phyloP scores from a whole-genome alignment of 1,284 basidiomycete species.

The Rhodotorula sp. region DNA sequence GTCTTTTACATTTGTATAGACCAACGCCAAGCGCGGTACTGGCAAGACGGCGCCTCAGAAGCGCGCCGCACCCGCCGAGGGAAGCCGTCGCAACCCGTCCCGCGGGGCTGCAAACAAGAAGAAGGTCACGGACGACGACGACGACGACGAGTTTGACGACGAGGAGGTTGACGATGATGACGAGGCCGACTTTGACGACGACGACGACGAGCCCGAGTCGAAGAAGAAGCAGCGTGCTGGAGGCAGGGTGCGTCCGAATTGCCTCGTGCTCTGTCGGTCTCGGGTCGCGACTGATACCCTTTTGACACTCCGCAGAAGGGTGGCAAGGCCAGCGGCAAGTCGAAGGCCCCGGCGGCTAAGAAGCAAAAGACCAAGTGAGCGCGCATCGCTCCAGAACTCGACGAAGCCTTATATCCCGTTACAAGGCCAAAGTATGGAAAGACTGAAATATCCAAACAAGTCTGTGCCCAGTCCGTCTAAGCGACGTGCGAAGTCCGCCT shows the following conservation, averaged over 20 bases:
- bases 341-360: conserved; percentile 23
- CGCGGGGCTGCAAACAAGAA: conserved; percentile 5
- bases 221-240: conserved; percentile 26
- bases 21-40: conserved; percentile 14
- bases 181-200: conserved; percentile 16
- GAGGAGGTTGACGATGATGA: conserved; percentile 3
- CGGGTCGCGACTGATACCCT: background rate
- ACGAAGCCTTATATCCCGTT: background rate
- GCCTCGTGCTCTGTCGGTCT: background rate
- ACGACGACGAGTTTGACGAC: conserved; percentile 5
- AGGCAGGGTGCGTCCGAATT: conserved; percentile 1
- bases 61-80: conserved; percentile 14
- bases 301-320: conserved; percentile 9
- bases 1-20: background rate
- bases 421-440: background rate
- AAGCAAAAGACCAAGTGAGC: conserved; percentile 22
- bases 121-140: background rate
- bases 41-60: conserved; percentile 22
- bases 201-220: conserved; percentile 19
- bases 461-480: background rate
- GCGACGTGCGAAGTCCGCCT: background rate
- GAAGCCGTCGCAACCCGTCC: conserved; percentile 16
- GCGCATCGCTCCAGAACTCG: too few species aligned
- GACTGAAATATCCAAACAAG: too few species aligned
- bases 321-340: conserved; percentile 17